Evolutionary conservation across 1,139 yeast genomes (phyloP).

Genomic region (Zygoascus hellenicus): DNA sequence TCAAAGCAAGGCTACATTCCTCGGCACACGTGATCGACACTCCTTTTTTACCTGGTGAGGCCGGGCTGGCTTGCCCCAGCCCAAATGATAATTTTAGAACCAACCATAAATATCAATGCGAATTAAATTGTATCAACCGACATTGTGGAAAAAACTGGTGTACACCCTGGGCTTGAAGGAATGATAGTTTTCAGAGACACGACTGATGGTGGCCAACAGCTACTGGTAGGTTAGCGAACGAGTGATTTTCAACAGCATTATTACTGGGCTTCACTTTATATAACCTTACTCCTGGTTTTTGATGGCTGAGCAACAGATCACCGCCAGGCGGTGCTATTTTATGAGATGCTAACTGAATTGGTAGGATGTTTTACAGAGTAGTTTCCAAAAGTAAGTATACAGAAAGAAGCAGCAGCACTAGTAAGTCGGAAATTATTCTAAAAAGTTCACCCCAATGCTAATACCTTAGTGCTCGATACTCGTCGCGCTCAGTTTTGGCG

Average conservation of each 20-base stretch:
- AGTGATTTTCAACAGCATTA: not conserved
- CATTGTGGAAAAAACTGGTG: not conserved
- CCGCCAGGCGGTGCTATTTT: not conserved
- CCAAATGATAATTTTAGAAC: no score
- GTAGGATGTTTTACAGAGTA: conserved; percentile 20
- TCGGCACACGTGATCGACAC: no score
- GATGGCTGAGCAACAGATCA: no score
- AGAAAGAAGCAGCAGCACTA: no score
- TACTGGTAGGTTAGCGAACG: conserved; percentile 17
- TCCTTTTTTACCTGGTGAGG: no score
- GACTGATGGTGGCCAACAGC: conserved; percentile 16
- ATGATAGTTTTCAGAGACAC: not conserved
- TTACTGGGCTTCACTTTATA: not conserved
- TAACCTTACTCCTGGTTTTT: no score
- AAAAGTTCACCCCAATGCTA: no score
- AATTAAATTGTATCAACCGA: not conserved
- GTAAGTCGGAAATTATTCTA: no score
- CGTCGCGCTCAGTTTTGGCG: conserved; percentile 33
- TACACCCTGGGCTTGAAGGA: not conserved
- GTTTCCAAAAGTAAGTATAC: conserved; percentile 20
- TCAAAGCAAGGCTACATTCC: no score
- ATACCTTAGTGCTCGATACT: conserved; percentile 23
- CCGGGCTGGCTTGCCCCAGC: no score
- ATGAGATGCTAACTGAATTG: not conserved
- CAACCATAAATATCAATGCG: no score